Base-by-base conservation (phyloP, 192 early-diverging fungal species). In the Umbelopsis vinacea region DNA sequence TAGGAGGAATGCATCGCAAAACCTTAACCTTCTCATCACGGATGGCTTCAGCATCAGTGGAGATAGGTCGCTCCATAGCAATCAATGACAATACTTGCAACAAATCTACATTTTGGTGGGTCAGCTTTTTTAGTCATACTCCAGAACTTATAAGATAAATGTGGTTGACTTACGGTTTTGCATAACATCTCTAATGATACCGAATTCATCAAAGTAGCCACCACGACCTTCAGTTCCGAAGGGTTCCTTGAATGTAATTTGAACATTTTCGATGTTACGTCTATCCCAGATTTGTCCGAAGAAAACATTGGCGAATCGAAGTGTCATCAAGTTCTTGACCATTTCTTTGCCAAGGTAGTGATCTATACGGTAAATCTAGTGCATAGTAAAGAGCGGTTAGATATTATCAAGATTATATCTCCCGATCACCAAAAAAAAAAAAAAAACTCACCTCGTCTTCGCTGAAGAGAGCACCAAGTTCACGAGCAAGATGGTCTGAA, bases 341-440 rank as follows among this genome's bases (percentile, higher is more conserved):
- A 98, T 95, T 73, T 98, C 96, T 83, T 98, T 98, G 66, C 96
- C 96, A 47, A 98, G 83, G 77, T 98, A 98, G 82, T 98, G 96
- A 77, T 98, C 96, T 63, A 98, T 97, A 67, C 96, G 89, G 85
- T 94, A 96, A 63, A 97, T 92, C 90, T 83, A 74, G 26, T 19
- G 45, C 52, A 17, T 5, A 55, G 7, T 10, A 29, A 37, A 54
- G 26, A 57, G n/a, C 40, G 37, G 12, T 45, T 17, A 50, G 23
- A 52, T 3, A 43, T 43, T 43, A 43, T 43, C 40, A 43, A 43
- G 40, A 43, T 43, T 43, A 43, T 12, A 43, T 43, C 40, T 43
- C 6, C 40, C 40, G 40, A 43, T 43, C 40, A 43, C n/a, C n/a
- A n/a, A n/a, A 40, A 40, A 40, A 43, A 43, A 43, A 43, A 43